A percentile compares a stretch with the other conserved stretches of the same genome.
These are phyloP conservation scores for Calonectria pteridis DNA, from an alignment of 2,329 filamentous ascomycete genomes.

Conservation along the genomic window DNA sequence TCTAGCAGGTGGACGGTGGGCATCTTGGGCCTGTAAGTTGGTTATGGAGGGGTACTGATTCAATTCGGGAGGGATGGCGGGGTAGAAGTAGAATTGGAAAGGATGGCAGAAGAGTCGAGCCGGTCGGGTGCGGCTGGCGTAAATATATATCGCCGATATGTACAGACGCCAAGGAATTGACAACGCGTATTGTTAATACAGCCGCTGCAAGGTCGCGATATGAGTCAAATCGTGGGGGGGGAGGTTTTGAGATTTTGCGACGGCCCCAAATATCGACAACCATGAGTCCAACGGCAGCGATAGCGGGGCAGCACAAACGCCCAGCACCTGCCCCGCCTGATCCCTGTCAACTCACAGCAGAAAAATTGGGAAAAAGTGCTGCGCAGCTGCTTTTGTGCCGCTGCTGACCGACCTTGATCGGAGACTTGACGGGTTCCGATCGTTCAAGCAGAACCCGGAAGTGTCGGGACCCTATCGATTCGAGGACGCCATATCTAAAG, in stretches of 20 bases:
- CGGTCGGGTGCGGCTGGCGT: background rate
- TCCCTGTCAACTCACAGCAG: conserved; percentile 37
- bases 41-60: conserved; percentile 22
- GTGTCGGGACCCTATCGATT: conserved; percentile 1
- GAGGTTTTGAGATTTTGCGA: conserved; percentile 27
- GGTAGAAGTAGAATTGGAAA: conserved; percentile 5
- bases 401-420: conserved; percentile 43
- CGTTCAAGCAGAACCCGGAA: conserved; percentile 4
- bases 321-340: conserved; percentile 43
- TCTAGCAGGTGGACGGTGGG: conserved; percentile 83
- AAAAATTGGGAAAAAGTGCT: conserved; percentile 4
- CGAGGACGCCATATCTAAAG: conserved; percentile 7
- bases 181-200: background rate
- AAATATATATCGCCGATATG: background rate
- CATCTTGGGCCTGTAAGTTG: conserved; percentile 62
- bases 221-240: conserved; percentile 33
- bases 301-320: conserved; percentile 39
- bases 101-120: background rate
- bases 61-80: conserved; percentile 17
- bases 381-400: conserved; percentile 37
- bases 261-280: conserved; percentile 29
- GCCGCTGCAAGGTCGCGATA: background rate
- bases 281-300: conserved; percentile 36
- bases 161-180: background rate
- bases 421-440: conserved; percentile 10